Base-by-base conservation (phyloP, 306 rosid species). In the Vachellia collinsii region DNA sequence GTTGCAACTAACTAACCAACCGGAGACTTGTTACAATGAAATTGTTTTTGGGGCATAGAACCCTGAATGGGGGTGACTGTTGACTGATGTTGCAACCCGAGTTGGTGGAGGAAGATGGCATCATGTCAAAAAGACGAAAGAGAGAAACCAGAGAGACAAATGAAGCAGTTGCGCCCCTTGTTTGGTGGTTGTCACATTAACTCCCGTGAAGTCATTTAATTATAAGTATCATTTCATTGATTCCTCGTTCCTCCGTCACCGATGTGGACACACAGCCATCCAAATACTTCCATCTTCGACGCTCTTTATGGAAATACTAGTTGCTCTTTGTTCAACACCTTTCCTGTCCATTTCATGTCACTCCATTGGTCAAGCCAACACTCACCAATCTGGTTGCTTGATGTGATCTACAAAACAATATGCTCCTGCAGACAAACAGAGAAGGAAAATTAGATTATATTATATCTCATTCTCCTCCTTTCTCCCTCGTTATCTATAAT, bases 151-250 rank as follows among this genome's bases (percentile, higher is more conserved):
- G 6, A 46, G 12, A 72, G 58, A 20, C 17, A 72, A 77, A 70
- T 42, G 63, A 71, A 53, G 70, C 70, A 29, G 75, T 17, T 8
- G 62, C 69, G 74, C 79, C 85, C 82, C 23, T 64, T 50, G 82
- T 71, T 77, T 82, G 73, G 19, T 29, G 44, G 12, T 2, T 13
- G 51, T 77, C 8, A 37, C 5, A 50, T 44, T 70, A 70, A 77
- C 37, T 38, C 41, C 19, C 16, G 29, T n/a, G 10, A 44, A 59
- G 63, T 19, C 1, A 50, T 43, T 56, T 12, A 3, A 56, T 56
- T 56, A 20, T 54, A 50, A 29, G 34, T 50, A 5, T 50, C 25
- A n/a, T 20, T 54, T n/a, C 0, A 17, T 54, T n/a, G 0, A 17
- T 10, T 50, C 61, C 22, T 44, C 47, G 22, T 63, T 67, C 9